phyloP scores from a whole-genome alignment of 371 early-diverging fungal genomes.

The Mucor indicus region DNA sequence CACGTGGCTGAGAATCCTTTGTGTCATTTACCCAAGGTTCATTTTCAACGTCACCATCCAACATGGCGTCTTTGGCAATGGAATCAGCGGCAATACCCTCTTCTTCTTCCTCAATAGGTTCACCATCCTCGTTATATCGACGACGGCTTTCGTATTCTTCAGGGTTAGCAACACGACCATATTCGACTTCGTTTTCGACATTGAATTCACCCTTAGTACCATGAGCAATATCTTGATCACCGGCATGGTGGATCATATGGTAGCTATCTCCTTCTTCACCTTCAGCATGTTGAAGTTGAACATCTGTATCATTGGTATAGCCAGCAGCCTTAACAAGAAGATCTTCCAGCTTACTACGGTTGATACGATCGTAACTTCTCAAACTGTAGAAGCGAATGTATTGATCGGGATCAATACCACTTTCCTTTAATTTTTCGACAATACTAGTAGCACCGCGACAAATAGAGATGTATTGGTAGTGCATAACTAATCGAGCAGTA shows the following conservation, averaged over 20 bases:
- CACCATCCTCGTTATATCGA: slow-evolving; percentile 10
- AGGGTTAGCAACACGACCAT: slow-evolving; percentile 26
- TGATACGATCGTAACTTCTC: slow-evolving; percentile 66
- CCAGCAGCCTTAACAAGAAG: slow-evolving; percentile 35
- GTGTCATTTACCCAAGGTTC: slow-evolving; percentile 39
- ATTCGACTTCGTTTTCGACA: slow-evolving; percentile 32
- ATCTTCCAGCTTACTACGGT: slow-evolving; percentile 33
- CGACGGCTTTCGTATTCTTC: slow-evolving; percentile 6
- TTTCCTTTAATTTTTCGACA: slow-evolving; percentile 42
- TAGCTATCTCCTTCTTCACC: slow-evolving; percentile 18
- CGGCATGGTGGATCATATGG: slow-evolving; percentile 22
- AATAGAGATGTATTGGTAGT: slow-evolving; percentile 76
- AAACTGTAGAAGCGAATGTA: slow-evolving; percentile 76
- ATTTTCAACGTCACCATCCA: slow-evolving; percentile 27
- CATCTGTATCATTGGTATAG: slow-evolving; percentile 19
- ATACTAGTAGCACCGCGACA: slow-evolving; percentile 69
- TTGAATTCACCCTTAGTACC: slow-evolving; percentile 23
- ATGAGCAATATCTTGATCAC: slow-evolving; percentile 36
- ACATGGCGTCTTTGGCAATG: slow-evolving; percentile 36
- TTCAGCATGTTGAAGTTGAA: slow-evolving; percentile 13
- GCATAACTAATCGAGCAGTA: slow-evolving; percentile 70
- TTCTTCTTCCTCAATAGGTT: slow-evolving; percentile 14
- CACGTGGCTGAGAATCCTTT: slow-evolving; percentile 15
- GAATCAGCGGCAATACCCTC: slow-evolving; percentile 31
- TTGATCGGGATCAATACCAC: slow-evolving; percentile 57